Percentiles rank a stretch among this genome's conserved stretches.
phyloP scores from a whole-genome alignment of 2,329 filamentous ascomycete genomes.

The Pseudogymnoascus sp. region DNA sequence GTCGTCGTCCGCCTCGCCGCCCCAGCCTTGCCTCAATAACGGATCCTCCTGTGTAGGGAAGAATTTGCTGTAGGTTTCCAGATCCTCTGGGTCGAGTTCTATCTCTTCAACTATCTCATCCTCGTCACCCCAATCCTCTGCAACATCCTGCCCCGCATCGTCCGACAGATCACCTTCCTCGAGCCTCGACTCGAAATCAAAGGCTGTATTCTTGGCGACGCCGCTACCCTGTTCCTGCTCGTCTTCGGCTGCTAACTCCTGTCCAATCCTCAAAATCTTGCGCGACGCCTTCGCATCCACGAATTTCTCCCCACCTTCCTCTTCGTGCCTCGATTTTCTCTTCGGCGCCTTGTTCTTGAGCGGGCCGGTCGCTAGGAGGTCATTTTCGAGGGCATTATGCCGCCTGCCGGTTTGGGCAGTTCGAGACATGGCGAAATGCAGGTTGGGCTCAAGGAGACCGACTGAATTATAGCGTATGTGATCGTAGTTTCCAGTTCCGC shows the following conservation, averaged over 20 bases:
- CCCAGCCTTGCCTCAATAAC: slow-evolving; percentile 26
- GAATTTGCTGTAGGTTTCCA: slow-evolving; percentile 87
- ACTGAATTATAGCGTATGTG: slow-evolving; percentile 1
- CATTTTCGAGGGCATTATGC: slow-evolving; percentile 87
- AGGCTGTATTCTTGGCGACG: slow-evolving; percentile 48
- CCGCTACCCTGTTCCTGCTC: slow-evolving; percentile 35
- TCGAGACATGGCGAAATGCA: background rate
- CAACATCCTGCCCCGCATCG: slow-evolving; percentile 40
- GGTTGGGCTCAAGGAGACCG: background rate
- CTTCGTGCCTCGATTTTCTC: slow-evolving; percentile 52
- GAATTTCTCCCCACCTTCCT: slow-evolving; percentile 58
- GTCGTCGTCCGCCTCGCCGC: slow-evolving; percentile 34
- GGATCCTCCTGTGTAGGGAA: slow-evolving; percentile 58
- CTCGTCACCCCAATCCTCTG: slow-evolving; percentile 69
- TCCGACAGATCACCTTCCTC: slow-evolving; percentile 41
- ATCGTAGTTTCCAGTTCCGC: background rate
- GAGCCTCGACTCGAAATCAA: slow-evolving; percentile 73
- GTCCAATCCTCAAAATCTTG: slow-evolving; percentile 82
- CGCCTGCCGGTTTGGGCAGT: slow-evolving; percentile 36
- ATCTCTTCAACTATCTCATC: slow-evolving; percentile 64
- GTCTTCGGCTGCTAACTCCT: slow-evolving; percentile 81
- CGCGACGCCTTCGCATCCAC: slow-evolving; percentile 83
- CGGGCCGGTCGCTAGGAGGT: slow-evolving; percentile 64
- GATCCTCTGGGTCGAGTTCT: slow-evolving; percentile 81
- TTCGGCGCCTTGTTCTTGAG: slow-evolving; percentile 69